Conservation (phyloP, 176 grass and related monocot species). For the Raddia distichophylla region DNA sequence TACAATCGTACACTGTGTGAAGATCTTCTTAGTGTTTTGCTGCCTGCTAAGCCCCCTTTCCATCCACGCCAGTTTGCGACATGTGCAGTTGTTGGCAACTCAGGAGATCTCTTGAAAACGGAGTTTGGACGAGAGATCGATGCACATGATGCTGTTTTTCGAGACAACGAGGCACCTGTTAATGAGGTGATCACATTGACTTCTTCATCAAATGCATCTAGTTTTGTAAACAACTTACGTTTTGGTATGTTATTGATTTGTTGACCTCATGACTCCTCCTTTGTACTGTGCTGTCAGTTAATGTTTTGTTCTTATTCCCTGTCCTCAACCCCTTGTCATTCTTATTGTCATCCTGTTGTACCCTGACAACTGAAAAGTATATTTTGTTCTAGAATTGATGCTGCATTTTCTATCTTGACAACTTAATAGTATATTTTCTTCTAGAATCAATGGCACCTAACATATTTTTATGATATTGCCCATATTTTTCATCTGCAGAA, state of each 20-base stretch:
- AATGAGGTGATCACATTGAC: conserved; percentile 65
- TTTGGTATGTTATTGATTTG: conserved; percentile 2
- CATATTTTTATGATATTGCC: conserved; percentile 2
- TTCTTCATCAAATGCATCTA: conserved; percentile 8
- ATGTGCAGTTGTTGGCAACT: conserved; percentile 97
- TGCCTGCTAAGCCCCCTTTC: conserved; percentile 93
- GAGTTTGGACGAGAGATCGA: conserved; percentile 98
- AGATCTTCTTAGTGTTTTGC: conserved; percentile 82
- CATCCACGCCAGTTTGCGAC: conserved; percentile 84
- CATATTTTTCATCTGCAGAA: conserved; percentile 57
- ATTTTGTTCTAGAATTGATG: not conserved
- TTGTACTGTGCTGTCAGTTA: not conserved
- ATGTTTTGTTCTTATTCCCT: conserved; percentile 20
- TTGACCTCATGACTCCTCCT: not conserved
- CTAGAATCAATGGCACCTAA: not conserved
- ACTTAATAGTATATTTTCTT: not conserved
- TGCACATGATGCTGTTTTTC: conserved; percentile 91
- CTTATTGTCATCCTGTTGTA: not conserved
- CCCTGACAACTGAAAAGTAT: not conserved
- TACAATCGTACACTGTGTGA: conserved; percentile 92
- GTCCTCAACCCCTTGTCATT: not conserved
- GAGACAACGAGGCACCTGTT: conserved; percentile 98
- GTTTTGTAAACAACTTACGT: not conserved
- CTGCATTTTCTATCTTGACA: not conserved
- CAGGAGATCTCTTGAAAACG: conserved; percentile 93